Base-by-base conservation (phyloP, 1,284 basidiomycete species). In the Golubevia pallescens region DNA sequence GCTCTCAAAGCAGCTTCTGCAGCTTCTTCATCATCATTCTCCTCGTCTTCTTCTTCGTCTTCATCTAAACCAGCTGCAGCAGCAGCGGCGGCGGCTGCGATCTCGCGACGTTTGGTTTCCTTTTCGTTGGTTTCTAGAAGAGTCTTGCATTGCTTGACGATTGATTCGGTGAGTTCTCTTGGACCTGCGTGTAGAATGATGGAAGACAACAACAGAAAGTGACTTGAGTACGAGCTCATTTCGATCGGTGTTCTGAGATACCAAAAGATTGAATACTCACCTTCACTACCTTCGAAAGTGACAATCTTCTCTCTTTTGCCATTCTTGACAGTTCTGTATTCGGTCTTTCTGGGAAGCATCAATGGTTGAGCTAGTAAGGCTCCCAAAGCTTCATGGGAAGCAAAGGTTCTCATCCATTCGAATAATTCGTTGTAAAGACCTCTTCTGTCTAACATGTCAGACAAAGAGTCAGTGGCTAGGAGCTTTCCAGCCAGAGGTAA, bases 371-470 rank as follows among this genome's bases (percentile, higher is more conserved):
- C 63, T 10, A 65, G 34, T 38, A 65, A 57, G 13, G 63, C 58
- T 1, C 93, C 93, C 28, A 95, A 86, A 2, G 93, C 91, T 87
- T 95, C 94, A 72, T 96, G 93, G 75, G 91, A 91, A 6, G 93
- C 93, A 53, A 96, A 92, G 1, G 92, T 93, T 92, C 93, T 8
- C 13, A 66, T 88, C 94, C 94, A 96, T 74, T 93, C 90, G 62
- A 96, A 89, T 16, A 96, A 86, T 75, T 94, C 93, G 80, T 92
- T 92, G 85, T 95, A 97, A n/a, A 97, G 87, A 4, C 90, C 87
- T 2, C 90, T 90, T 14, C 94, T 90, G 70, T 94, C 93, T 14
- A 92, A 92, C 93, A 96, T 95, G 81, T 96, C 94, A 54, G 92
- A 89, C 51, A 97, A 87, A 8, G 94, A 95, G 84, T 95, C 94